These are phyloP conservation scores for Raffaelea arxii DNA, from an alignment of 2,329 filamentous ascomycete species.

Conservation along the genomic window DNA sequence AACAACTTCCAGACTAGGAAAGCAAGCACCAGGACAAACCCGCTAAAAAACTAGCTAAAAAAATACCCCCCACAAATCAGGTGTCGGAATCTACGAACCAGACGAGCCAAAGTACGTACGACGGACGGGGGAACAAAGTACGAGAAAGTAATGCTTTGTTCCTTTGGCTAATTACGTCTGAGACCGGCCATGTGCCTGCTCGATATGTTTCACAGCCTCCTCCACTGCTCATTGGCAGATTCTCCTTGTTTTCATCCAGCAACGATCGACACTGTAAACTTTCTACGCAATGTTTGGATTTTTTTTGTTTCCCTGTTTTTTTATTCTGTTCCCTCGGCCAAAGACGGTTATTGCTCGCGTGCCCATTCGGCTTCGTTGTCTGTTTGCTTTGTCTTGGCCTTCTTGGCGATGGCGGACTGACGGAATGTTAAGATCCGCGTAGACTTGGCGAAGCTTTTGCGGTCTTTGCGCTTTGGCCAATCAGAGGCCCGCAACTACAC, in stretches of 20 bases:
- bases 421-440: constrained; percentile 2
- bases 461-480: constrained; percentile 9
- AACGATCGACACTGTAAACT: no score
- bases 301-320: neutral
- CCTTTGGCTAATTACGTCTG: neutral
- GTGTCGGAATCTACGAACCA: no score
- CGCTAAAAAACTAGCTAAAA: neutral
- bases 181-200: no score
- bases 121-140: neutral
- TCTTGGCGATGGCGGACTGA: neutral
- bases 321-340: neutral
- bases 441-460: constrained; percentile 1
- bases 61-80: neutral
- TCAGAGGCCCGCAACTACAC: constrained; percentile 4
- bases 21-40: neutral
- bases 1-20: neutral
- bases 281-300: no score
- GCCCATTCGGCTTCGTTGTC: no score
- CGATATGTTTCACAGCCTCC: no score
- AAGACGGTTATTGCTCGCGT: neutral
- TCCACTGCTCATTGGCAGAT: no score
- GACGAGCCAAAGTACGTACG: no score
- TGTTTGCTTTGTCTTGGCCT: neutral
- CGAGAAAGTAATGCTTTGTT: neutral
- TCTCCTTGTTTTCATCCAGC: no score